These are phyloP conservation scores for Balansia obtecta DNA, from an alignment of 2,329 filamentous ascomycete genomes.

Conservation along the genomic window DNA sequence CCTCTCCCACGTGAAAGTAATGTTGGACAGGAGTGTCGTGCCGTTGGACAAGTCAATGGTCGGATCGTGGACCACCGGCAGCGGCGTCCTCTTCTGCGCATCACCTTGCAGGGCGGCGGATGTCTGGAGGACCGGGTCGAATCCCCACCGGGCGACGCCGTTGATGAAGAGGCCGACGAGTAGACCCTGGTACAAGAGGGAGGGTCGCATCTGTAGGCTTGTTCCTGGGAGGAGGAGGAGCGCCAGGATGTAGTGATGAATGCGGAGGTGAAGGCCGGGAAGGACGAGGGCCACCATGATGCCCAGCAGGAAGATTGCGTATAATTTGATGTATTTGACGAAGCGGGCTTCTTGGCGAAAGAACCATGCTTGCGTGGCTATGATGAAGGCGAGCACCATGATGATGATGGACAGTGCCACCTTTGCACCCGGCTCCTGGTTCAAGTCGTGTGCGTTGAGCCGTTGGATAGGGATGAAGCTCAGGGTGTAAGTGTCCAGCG, in stretches of 20 bases:
- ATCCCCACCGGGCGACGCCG: slow-evolving; percentile 88
- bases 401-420: slow-evolving; percentile 71
- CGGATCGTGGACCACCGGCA: slow-evolving; percentile 41
- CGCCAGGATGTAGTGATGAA: slow-evolving; percentile 90
- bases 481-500: slow-evolving; percentile 90
- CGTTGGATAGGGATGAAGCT: slow-evolving; percentile 87
- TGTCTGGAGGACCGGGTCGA: slow-evolving; percentile 79
- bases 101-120: slow-evolving; percentile 59
- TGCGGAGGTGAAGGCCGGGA: slow-evolving; percentile 68
- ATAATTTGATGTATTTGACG: slow-evolving; percentile 64
- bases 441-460: slow-evolving; percentile 79
- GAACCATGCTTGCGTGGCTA: slow-evolving; percentile 67
- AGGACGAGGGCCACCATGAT: slow-evolving; percentile 60
- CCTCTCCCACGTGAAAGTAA: slow-evolving; percentile 45
- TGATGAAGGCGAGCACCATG: slow-evolving; percentile 53
- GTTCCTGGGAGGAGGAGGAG: slow-evolving; percentile 82
- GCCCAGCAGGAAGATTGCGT: slow-evolving; percentile 52
- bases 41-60: slow-evolving; percentile 30
- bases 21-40: slow-evolving; percentile 42
- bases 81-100: slow-evolving; percentile 46
- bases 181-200: slow-evolving; percentile 78
- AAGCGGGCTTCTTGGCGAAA: slow-evolving; percentile 79
- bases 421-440: slow-evolving; percentile 79
- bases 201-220: slow-evolving; percentile 73
- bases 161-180: slow-evolving; percentile 88